Evolutionary conservation across 1,139 yeast genomes (phyloP), one percentile per base, ranked within the genome.

Genomic region (Geotrichum citri-aurantii): DNA sequence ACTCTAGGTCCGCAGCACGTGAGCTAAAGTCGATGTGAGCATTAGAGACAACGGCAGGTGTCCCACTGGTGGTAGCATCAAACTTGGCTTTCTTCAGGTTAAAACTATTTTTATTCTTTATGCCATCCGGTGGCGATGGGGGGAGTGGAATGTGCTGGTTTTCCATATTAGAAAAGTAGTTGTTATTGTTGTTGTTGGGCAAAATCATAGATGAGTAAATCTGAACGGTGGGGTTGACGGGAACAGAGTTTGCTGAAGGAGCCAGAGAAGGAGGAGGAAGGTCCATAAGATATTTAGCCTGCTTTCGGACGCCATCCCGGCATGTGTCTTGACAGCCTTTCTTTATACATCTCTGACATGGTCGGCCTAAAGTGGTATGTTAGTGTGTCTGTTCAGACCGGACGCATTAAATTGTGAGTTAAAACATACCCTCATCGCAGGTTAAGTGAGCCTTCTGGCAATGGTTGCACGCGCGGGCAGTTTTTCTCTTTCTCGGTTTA

Each of bases 391-490:
- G 19, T 2, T 37, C 12, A 31, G 12, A 10, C 5, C 14, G 6
- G 17, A 37, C 11, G 19, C 19, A 37, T 14, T 14, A 14, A 37
- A n/a, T 10, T 21, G 50, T 3, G 1, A 24, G 24, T 8, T 11
- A 24, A n/a, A 48, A 24, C 50, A 14, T 17, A 49, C 53, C 73
- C n/a, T 84, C 80, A 66, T 90, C 96, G 71, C 98, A 92, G 0
- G 97, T 87, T 78, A 90, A 83, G 71, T 92, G 98, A 1, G 96
- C 88, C 67, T 82, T 83, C 62, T 91, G 91, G 69, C 98, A 92
- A 73, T 89, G 93, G 56, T 83, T 82, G 67, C 98, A 92, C 17
- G 98, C 97, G 62, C 95, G 78, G 14, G 85, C 78, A 0, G 92
- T 89, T 71, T 90, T 90, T 64, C 73, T 76, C 55, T 59, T 59